Evolutionary conservation across 352 stramenopile species (phyloP).

Genomic region (Globisporangium cystogenes): DNA sequence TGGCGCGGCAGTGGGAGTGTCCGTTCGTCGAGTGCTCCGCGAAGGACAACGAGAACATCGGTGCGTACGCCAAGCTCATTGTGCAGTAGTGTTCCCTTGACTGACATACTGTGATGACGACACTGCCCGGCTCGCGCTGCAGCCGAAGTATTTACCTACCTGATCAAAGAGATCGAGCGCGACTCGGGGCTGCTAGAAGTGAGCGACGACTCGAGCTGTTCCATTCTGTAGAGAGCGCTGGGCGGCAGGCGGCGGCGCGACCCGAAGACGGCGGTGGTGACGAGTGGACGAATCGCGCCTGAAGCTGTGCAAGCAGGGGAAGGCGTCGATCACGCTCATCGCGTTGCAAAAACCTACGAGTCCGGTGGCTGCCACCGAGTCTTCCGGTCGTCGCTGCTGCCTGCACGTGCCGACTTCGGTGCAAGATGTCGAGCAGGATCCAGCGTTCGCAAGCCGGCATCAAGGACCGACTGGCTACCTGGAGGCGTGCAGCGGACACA

Average conservation of each 20-base stretch:
- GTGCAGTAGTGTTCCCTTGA: conserved; percentile 1
- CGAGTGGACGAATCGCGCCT: background rate
- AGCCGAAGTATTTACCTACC: conserved; percentile 89
- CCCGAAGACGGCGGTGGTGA: background rate
- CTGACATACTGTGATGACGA: background rate
- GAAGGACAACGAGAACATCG: conserved; percentile 89
- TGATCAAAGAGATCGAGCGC: conserved; percentile 89
- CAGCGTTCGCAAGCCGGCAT: conserved; percentile 4
- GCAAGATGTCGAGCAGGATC: background rate
- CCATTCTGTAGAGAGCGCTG: conserved; percentile 53
- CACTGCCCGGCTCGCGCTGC: background rate
- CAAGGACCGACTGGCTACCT: conserved; percentile 3
- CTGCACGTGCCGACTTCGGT: background rate
- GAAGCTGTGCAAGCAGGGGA: background rate
- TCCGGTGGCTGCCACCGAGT: too few relatives aligned
- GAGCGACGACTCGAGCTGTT: conserved; percentile 63
- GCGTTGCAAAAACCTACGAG: too few relatives aligned
- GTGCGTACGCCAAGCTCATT: conserved; percentile 30
- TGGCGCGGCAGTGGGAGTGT: conserved; percentile 89
- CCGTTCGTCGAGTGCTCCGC: conserved; percentile 95
- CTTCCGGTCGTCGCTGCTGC: background rate
- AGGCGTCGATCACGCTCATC: background rate
- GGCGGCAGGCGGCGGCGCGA: background rate
- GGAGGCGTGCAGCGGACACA: background rate
- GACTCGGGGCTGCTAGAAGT: conserved; percentile 85